A percentile compares a stretch with the other conserved stretches of the same genome.
Evolutionary conservation across 805 yeast genomes (phyloP).

Genomic region (Blastobotrys americana): DNA sequence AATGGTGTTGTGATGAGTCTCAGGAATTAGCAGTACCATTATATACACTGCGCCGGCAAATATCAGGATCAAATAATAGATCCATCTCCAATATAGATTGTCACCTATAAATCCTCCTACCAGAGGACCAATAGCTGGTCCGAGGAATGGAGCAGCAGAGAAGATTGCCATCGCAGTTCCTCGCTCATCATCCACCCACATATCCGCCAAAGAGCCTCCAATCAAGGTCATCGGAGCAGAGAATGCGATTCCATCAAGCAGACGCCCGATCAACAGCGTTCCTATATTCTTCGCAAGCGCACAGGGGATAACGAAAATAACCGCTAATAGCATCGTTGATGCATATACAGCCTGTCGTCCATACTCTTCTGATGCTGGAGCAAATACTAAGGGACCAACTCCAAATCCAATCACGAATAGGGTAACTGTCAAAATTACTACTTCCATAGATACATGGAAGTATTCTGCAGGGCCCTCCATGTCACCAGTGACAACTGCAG

Average conservation of each 20-base stretch:
- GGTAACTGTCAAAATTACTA: slow-evolving; percentile 52
- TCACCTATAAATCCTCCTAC: slow-evolving; percentile 55
- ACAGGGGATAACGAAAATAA: slow-evolving; percentile 47
- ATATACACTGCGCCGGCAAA: slow-evolving; percentile 50
- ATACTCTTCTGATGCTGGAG: slow-evolving; percentile 52
- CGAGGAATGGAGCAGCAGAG: slow-evolving; percentile 52
- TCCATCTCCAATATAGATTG: slow-evolving; percentile 64
- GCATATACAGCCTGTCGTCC: slow-evolving; percentile 52
- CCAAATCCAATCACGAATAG: slow-evolving; percentile 58
- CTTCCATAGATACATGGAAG: slow-evolving; percentile 50
- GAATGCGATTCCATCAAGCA: slow-evolving; percentile 65
- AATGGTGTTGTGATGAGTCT: slow-evolving; percentile 55
- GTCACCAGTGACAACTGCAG: slow-evolving; percentile 62
- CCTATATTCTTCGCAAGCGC: slow-evolving; percentile 53
- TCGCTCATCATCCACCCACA: slow-evolving; percentile 53
- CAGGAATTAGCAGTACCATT: slow-evolving; percentile 44
- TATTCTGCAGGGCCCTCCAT: slow-evolving; percentile 41
- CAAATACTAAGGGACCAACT: slow-evolving; percentile 52
- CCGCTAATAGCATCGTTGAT: slow-evolving; percentile 39
- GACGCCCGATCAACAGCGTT: slow-evolving; percentile 57
- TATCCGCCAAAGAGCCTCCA: slow-evolving; percentile 70
- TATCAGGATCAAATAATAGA: slow-evolving; percentile 56
- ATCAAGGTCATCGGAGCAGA: slow-evolving; percentile 70
- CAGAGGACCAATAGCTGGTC: slow-evolving; percentile 58
- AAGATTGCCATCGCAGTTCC: slow-evolving; percentile 65